A percentile compares a stretch with the other conserved stretches of the same genome.
These are phyloP conservation scores for Thielaviopsis populi DNA, from an alignment of 2,329 filamentous ascomycete species.

Conservation along the genomic window DNA sequence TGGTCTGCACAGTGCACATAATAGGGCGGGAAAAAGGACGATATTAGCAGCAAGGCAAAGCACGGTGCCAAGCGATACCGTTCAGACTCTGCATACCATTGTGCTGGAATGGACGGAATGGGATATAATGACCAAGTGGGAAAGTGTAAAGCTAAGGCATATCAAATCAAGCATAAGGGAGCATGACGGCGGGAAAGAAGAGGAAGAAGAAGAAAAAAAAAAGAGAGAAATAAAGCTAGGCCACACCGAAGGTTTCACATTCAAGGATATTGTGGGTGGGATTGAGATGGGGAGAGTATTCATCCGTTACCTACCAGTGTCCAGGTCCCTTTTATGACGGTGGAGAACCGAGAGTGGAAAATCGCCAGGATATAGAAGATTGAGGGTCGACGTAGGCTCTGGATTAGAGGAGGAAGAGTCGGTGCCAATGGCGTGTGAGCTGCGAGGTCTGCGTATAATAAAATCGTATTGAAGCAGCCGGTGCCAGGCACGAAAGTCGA, in stretches of 20 bases:
- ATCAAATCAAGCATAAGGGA: background rate
- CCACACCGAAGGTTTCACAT: background rate
- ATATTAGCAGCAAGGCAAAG: constrained; percentile 7
- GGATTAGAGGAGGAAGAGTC: background rate
- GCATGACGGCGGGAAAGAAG: background rate
- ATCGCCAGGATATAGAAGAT: background rate
- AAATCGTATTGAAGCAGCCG: background rate
- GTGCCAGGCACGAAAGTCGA: background rate
- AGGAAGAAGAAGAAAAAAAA: background rate
- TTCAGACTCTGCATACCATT: constrained; percentile 1
- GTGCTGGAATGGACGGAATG: background rate
- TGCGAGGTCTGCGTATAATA: background rate
- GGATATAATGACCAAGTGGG: constrained; percentile 1
- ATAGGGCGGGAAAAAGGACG: constrained; percentile 4
- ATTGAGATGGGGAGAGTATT: background rate
- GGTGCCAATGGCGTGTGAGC: background rate
- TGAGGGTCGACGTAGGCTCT: background rate
- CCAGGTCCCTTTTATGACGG: background rate
- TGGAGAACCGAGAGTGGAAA: constrained; percentile 1
- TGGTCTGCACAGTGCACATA: constrained; percentile 9
- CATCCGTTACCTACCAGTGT: constrained; percentile 4
- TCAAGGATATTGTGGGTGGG: background rate
- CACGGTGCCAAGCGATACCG: constrained; percentile 4
- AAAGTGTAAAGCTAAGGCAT: background rate
- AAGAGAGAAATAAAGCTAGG: background rate